Evolutionary conservation across 108 stramenopile genomes (phyloP), one percentile per base, ranked within the genome.

Genomic region (Stephanodiscus minutulus): DNA sequence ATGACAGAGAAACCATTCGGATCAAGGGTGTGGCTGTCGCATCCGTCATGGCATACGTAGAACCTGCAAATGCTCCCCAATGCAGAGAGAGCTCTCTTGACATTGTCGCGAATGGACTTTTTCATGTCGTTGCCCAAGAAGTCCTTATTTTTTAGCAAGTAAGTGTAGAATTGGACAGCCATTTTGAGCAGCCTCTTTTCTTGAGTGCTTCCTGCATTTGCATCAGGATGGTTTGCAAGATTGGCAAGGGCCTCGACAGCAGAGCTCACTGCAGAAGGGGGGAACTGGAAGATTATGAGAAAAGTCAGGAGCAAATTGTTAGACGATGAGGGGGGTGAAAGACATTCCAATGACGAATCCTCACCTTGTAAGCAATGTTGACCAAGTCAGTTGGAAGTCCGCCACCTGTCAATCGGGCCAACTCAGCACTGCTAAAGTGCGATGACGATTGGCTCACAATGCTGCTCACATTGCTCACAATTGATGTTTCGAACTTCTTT

Each of bases 21-120:
- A 49, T 79, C 73, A 64, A 78, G 72, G 50, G 43, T 79, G 33
- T 74, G 65, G 43, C 73, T 57, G 20, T 82, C 77, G 28, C 20
- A 22, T 29, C 25, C 50, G 56, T 71, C 74, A 54, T 78, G 62
- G 52, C 74, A 75, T 7, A 37, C 68, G 57, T 79, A 69, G 50
- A 79, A 82, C 17, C 74, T 77, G 55, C 95, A 96, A 5, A 96
- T 74, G 2, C 82, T 70, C 21, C 95, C 95, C 31, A 96, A 44
- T 8, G 87, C 87, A 52, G 85, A 83, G 41, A 93, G 68, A 5
- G 90, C 90, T 25, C 95, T 62, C 18, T 80, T 68, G 17, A 93
- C 78, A 58, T 88, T 86, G 61, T 74, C 68, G 22, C 77, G 56
- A 13, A 80, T 63, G 49, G 83, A 83, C 22, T 66, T 78, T 44